These are phyloP conservation scores for Petunia hybrid DNA, from an alignment of 305 asterid genomes.

Conservation along the genomic window DNA sequence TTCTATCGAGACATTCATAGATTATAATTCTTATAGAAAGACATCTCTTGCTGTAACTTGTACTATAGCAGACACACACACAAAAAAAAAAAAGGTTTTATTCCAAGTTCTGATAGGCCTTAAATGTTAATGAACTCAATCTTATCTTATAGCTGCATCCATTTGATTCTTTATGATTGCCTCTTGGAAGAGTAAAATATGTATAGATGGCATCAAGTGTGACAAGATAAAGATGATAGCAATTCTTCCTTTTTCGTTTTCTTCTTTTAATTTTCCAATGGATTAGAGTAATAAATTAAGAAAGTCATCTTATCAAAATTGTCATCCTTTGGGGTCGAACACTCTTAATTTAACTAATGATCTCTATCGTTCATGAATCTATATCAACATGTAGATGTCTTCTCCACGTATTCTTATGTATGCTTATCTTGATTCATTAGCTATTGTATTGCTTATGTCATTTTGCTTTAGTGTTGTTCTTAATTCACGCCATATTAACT, in stretches of 20 bases:
- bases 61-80: background rate
- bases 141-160: background rate
- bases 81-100: background rate
- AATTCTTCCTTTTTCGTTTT: background rate
- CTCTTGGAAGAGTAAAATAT: background rate
- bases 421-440: background rate
- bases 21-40: background rate
- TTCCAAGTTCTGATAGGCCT: background rate
- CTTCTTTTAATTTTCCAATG: background rate
- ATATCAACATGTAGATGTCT: background rate
- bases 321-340: background rate
- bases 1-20: background rate
- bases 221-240: background rate
- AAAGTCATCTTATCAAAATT: slow-evolving; percentile 7
- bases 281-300: slow-evolving; percentile 13
- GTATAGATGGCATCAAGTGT: background rate
- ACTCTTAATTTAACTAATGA: background rate
- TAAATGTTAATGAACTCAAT: background rate
- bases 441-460: background rate
- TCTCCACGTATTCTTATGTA: background rate
- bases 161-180: background rate
- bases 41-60: background rate
- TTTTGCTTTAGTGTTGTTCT: background rate
- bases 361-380: slow-evolving; percentile 2
- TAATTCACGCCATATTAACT: too few relatives aligned